Evolutionary conservation across 179 eudicot genomes (phyloP), one percentile per base, ranked within the genome.

Genomic region (Beta lomatogona): DNA sequence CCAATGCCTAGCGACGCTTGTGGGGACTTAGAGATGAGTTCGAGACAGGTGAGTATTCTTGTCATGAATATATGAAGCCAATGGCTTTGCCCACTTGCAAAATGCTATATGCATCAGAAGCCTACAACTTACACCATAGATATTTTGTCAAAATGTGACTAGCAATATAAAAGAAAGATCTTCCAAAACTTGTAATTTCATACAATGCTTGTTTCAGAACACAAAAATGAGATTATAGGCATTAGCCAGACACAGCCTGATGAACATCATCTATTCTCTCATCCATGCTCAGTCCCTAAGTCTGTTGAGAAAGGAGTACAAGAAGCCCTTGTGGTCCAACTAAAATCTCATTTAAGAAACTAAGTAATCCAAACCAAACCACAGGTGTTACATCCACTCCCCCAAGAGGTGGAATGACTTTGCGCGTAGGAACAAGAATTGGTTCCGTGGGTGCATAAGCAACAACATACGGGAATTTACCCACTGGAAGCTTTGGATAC

Each of bases 331-430:
- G 99, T 8, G 97, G 98, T 36, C 99, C 99, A 0, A 95, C 95
- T 19, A 95, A 84, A 72, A 95, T 95, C 83, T 95, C 98, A 79
- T 85, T 95, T 71, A 92, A 83, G 85, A 95, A 95, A 82, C 97
- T 95, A 75, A 95, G 82, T 80, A 94, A 85, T 18, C 95, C 99
- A 59, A 95, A 95, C 99, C 98, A 95, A 57, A 95, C 98, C 59
- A 95, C 99, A 16, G 99, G 99, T 48, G 98, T 94, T 46, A 95
- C 97, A 83, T 95, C 99, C 21, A 95, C 98, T 41, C 99, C 99
- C 1, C 90, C 98, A 13, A 94, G 86, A 4, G 99, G 99, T 6
- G 91, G 98, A 54, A 95, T 94, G 82, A 95, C 71, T 84, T 91
- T 95, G 25, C 99, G 93, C 9, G 98, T 95, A 15, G 88, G 91